Evolutionary conservation across 176 grass and related monocot genomes (phyloP), one percentile per base, ranked within the genome.

Genomic region (Tillandsia leiboldiana): DNA sequence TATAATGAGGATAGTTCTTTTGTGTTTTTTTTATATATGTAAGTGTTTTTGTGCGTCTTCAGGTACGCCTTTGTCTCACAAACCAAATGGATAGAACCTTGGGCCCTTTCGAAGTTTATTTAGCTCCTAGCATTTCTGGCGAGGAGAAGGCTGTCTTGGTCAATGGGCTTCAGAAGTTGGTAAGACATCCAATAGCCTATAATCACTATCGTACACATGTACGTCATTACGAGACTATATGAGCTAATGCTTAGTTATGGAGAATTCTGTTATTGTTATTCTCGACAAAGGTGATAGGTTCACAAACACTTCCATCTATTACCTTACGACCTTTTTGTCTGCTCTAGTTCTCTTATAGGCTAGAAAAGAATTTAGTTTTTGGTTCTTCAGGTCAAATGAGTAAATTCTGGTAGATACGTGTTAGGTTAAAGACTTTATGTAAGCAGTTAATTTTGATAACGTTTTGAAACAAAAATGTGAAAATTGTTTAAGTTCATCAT

Each of bases 121-220:
- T 90, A 68, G 74, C 90, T 74, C 75, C 81, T 72, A 79, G 80
- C 53, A 69, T 85, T 57, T 68, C 80, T 61, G 70, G 72, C 76
- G 89, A 86, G 66, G 87, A 88, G 24, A 93, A 84, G 72, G 11
- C 47, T 86, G 84, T 93, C 80, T 75, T 93, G 80, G 69, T 93
- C 50, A 93, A 99, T 84, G 94, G 94, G 82, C 78, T 90, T 69
- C 89, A 99, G 58, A 99, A 99, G 53, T 75, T 90, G 89, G 94
- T 99, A 84, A 70, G 94, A 61, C 7, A 2, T 59, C n/a, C n/a
- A 22, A 10, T 59, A 18, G 3, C 56, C 10, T 9, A 22, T 23
- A 59, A 12, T n/a, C 54, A 59, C 20, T 17, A 59, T 18, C 12
- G 2, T 59, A 22, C 15, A 61, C 17, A 18, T 61, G 17, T 61